Evolutionary conservation across 2,329 filamentous ascomycete genomes (phyloP).

Genomic region (Fusarium buxicola): DNA sequence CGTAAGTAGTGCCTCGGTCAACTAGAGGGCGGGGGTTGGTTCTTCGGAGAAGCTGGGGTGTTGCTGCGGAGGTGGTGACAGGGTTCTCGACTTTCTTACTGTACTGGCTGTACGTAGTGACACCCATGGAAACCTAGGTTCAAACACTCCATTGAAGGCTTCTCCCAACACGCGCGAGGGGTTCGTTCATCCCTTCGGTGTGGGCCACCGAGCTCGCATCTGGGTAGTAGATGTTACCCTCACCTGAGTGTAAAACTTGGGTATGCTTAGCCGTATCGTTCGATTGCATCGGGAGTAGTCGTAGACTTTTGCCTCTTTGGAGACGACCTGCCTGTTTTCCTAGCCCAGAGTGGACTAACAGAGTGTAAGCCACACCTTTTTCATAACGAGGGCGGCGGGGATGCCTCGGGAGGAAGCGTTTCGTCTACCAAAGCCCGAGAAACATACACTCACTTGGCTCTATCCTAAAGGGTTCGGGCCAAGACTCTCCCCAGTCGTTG

Average conservation of each 20-base stretch:
- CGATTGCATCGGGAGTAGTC: slow-evolving; percentile 30
- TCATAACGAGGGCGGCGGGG: neutral
- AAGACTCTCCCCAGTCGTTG: slow-evolving; percentile 10
- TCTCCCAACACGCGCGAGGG: no score
- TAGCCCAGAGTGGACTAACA: slow-evolving; percentile 21
- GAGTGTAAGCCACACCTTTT: slow-evolving; percentile 14
- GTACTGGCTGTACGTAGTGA: no score
- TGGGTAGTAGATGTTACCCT: slow-evolving; percentile 6
- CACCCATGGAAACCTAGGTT: no score
- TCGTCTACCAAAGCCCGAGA: slow-evolving; percentile 7
- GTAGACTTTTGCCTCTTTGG: slow-evolving; percentile 12
- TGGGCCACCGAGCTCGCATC: slow-evolving; percentile 33
- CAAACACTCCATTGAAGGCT: no score
- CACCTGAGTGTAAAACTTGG: slow-evolving; percentile 24
- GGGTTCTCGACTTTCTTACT: neutral
- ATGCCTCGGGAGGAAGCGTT: slow-evolving; percentile 1
- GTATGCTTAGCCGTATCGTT: slow-evolving; percentile 18
- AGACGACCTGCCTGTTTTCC: slow-evolving; percentile 7
- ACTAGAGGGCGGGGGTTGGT: neutral
- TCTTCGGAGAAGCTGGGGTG: slow-evolving; percentile 1
- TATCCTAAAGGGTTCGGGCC: no score
- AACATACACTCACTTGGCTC: neutral
- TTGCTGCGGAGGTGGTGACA: neutral
- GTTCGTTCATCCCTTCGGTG: slow-evolving; percentile 22
- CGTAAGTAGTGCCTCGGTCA: neutral